phyloP scores from a whole-genome alignment of 768 basidiomycete species.

The Leccinum disarticulatum region DNA sequence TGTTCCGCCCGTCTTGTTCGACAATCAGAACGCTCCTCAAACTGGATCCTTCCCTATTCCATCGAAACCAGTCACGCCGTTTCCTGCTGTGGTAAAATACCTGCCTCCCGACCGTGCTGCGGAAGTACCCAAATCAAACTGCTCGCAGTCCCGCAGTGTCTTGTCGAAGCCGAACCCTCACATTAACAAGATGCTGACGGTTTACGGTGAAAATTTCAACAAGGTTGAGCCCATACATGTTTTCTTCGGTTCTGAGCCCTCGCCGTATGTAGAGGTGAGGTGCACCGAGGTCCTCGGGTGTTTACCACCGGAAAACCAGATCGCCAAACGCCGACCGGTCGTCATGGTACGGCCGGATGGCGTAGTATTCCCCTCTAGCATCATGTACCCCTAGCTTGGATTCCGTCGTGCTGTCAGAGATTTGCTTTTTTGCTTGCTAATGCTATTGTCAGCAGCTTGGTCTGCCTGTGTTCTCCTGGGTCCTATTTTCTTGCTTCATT shows the following conservation, averaged over 20 bases:
- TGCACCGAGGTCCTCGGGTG: conserved; percentile 86
- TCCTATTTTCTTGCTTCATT: conserved; percentile 21
- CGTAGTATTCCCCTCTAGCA: conserved; percentile 81
- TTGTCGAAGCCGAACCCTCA: conserved; percentile 78
- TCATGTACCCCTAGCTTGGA: conserved; percentile 69
- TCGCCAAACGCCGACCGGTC: conserved; percentile 71
- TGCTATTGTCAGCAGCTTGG: conserved; percentile 29
- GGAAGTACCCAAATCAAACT: conserved; percentile 75
- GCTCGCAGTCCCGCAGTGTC: conserved; percentile 62
- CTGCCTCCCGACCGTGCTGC: conserved; percentile 86
- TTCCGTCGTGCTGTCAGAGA: conserved; percentile 8
- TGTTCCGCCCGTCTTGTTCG: conserved; percentile 81
- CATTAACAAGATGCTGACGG: conserved; percentile 75
- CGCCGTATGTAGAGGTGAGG: conserved; percentile 83
- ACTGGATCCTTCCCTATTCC: conserved; percentile 76
- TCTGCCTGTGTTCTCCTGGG: conserved; percentile 23
- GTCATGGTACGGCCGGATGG: conserved; percentile 83
- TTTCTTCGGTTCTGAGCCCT: conserved; percentile 86
- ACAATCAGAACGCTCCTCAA: conserved; percentile 72
- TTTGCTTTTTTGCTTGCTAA: conserved; percentile 19
- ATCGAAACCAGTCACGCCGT: conserved; percentile 80
- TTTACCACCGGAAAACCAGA: conserved; percentile 69
- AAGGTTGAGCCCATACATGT: conserved; percentile 79
- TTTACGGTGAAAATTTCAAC: conserved; percentile 88
- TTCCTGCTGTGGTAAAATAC: conserved; percentile 87